Conservation (phyloP, 177 flowering plant genomes). For the Vitis hybrid region DNA sequence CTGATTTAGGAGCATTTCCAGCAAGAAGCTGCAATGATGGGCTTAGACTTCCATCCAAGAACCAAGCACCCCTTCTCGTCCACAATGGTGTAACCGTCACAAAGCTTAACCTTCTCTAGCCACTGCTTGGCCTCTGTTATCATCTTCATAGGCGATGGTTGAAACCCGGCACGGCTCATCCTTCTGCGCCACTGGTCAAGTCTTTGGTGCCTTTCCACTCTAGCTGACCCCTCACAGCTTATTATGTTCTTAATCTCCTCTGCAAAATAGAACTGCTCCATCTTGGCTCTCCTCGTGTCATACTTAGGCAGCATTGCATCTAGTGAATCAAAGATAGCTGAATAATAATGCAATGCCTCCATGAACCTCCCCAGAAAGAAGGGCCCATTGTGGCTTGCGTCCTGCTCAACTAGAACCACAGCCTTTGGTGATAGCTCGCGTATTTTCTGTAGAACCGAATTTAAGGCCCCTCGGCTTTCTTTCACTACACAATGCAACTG, state of each 20-base stretch:
- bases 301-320: conserved; percentile 73
- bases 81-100: conserved; percentile 63
- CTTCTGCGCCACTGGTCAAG: conserved; percentile 76
- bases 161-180: conserved; percentile 83
- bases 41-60: conserved; percentile 78
- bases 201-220: conserved; percentile 74
- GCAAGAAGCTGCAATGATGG: conserved; percentile 72
- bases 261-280: conserved; percentile 74
- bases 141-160: conserved; percentile 54
- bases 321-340: conserved; percentile 54
- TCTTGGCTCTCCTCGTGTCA: conserved; percentile 64
- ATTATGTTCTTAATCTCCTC: conserved; percentile 84
- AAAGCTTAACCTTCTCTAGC: conserved; percentile 39
- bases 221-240: conserved; percentile 71
- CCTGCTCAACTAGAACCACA: conserved; percentile 68
- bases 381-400: conserved; percentile 78
- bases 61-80: conserved; percentile 82
- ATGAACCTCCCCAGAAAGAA: conserved; percentile 78
- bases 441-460: conserved; percentile 59
- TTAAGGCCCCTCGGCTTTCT: conserved; percentile 77
- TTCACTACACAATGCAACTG: conserved; percentile 75
- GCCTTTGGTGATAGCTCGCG: conserved; percentile 55
- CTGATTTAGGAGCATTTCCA: conserved; percentile 53
- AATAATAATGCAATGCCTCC: conserved; percentile 60
- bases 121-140: conserved; percentile 57